Percentiles rank a stretch among this genome's conserved stretches.
Conservation (phyloP, 306 rosid genomes). For the Astragalus glycyphyllos region DNA sequence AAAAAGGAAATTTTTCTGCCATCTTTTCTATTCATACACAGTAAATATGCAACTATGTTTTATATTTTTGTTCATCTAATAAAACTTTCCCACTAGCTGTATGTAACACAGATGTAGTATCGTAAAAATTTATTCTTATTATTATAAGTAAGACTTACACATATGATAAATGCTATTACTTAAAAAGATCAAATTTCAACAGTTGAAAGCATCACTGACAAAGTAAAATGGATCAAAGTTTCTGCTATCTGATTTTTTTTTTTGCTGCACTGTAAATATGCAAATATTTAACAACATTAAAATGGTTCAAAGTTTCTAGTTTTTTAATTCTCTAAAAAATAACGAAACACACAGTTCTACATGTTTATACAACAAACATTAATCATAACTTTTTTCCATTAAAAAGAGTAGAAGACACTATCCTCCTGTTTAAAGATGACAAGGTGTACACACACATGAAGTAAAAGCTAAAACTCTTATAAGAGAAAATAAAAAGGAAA, state of each 20-base stretch:
- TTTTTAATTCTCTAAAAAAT: not conserved
- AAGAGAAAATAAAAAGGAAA: not conserved
- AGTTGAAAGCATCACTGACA: not conserved
- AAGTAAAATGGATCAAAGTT: not conserved
- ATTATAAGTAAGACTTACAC: not conserved
- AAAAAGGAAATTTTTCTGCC: too few species aligned
- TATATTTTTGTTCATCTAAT: too few species aligned
- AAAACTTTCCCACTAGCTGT: too few species aligned
- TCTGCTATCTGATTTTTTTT: not conserved
- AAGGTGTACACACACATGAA: too few species aligned
- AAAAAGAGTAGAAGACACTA: not conserved
- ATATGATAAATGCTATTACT: not conserved
- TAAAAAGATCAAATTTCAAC: not conserved
- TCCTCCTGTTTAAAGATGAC: not conserved
- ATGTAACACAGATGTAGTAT: too few species aligned
- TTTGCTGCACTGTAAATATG: not conserved
- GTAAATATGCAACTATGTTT: too few species aligned
- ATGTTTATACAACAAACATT: not conserved
- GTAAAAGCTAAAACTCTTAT: not conserved
- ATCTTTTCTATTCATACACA: too few species aligned
- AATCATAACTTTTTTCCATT: not conserved
- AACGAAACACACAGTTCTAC: not conserved
- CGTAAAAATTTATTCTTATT: too few species aligned
- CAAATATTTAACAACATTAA: not conserved
- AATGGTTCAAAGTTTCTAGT: not conserved